Conservation (phyloP, 1,284 basidiomycete species). For the Trichosporon coremiiforme region DNA sequence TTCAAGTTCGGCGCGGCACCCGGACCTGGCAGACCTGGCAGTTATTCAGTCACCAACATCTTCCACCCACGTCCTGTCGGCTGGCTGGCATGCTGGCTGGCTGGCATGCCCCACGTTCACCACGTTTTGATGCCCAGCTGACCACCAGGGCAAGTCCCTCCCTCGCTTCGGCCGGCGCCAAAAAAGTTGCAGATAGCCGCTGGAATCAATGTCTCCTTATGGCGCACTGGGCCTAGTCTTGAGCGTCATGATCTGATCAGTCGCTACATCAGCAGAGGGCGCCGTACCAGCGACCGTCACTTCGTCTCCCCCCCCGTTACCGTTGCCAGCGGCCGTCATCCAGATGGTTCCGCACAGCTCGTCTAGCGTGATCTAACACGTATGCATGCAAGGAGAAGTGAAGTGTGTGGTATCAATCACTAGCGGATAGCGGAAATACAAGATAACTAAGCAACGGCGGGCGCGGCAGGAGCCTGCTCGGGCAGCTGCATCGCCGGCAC, state of each 20-base stretch:
- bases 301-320: no score
- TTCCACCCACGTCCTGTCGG: no score
- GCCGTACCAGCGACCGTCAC: no score
- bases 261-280: no score
- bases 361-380: background rate
- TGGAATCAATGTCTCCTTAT: no score
- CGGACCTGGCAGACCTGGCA: background rate
- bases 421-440: constrained; percentile 23
- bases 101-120: background rate
- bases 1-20: background rate
- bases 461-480: constrained; percentile 31
- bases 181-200: background rate
- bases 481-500: constrained; percentile 49
- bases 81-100: no score
- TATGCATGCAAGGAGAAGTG: constrained; percentile 34
- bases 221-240: no score
- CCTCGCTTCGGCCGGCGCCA: constrained; percentile 1
- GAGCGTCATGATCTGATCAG: no score
- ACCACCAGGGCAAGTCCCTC: background rate
- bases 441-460: constrained; percentile 30
- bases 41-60: background rate
- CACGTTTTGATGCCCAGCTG: background rate
- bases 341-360: no score
- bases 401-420: constrained; percentile 22
- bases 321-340: no score